phyloP scores from a whole-genome alignment of 2,329 filamentous ascomycete genomes.

The Orbilia blumenaviensis region DNA sequence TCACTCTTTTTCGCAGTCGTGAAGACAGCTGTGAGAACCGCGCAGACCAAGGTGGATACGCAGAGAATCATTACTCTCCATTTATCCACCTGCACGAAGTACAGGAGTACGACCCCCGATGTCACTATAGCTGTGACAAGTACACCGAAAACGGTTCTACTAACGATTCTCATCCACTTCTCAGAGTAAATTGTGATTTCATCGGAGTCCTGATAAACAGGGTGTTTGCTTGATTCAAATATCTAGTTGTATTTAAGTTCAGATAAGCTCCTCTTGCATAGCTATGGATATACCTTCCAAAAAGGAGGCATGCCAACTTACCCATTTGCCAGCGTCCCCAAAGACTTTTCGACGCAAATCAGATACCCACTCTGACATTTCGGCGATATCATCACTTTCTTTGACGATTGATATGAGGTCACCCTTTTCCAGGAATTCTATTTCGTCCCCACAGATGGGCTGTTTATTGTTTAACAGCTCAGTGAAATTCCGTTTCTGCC shows the following conservation, averaged over 20 bases:
- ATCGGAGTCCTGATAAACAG: constrained; percentile 4
- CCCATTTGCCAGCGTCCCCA: not conserved
- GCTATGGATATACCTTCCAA: not conserved
- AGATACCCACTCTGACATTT: constrained; percentile 21
- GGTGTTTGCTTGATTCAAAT: not conserved
- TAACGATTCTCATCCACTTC: constrained; percentile 1
- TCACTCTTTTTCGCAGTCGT: constrained; percentile 42
- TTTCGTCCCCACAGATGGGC: constrained; percentile 5
- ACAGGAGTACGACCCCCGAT: constrained; percentile 7
- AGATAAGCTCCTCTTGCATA: no score
- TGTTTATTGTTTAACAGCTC: not conserved
- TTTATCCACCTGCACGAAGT: not conserved
- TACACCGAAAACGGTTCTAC: constrained; percentile 14
- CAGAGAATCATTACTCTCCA: constrained; percentile 17
- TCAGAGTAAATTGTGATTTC: constrained; percentile 5
- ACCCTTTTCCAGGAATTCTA: constrained; percentile 13
- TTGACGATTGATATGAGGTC: constrained; percentile 28
- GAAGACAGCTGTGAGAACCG: constrained; percentile 26
- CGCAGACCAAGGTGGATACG: constrained; percentile 1
- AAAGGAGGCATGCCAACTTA: not conserved
- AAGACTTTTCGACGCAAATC: constrained; percentile 1
- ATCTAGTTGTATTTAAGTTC: not conserved
- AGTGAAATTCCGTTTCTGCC: constrained; percentile 26
- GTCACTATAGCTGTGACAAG: constrained; percentile 4
- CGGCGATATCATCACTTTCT: constrained; percentile 16